phyloP scores from a whole-genome alignment of 2,329 filamentous ascomycete genomes.

The Beauveria sp. region DNA sequence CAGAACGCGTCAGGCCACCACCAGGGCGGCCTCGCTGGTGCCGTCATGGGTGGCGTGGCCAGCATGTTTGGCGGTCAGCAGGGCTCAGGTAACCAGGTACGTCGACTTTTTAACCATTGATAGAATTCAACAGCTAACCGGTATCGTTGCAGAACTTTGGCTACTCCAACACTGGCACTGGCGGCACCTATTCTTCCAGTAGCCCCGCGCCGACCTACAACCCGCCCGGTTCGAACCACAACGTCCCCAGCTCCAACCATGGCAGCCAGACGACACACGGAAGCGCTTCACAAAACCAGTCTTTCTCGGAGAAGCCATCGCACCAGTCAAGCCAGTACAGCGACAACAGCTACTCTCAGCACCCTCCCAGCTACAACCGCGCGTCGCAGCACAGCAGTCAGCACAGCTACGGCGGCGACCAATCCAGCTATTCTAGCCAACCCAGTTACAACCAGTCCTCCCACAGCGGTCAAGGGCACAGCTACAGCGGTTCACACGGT shows the following conservation, averaged over 20 bases:
- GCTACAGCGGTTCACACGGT: not conserved
- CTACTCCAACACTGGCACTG: slow-evolving; percentile 48
- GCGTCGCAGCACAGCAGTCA: not conserved
- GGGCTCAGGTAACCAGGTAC: slow-evolving; percentile 25
- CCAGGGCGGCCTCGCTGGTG: slow-evolving; percentile 42
- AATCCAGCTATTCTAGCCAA: not conserved
- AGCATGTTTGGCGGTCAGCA: slow-evolving; percentile 45
- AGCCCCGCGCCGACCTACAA: slow-evolving; percentile 50
- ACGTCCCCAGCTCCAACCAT: slow-evolving; percentile 17
- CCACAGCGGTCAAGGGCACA: slow-evolving; percentile 2
- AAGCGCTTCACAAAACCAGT: slow-evolving; percentile 16
- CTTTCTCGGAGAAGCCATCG: slow-evolving; percentile 14
- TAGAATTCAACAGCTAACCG: slow-evolving; percentile 17
- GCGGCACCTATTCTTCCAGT: slow-evolving; percentile 52
- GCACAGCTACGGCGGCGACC: not conserved
- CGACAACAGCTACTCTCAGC: slow-evolving; percentile 17
- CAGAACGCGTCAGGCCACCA: slow-evolving; percentile 28
- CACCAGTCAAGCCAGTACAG: slow-evolving; percentile 12
- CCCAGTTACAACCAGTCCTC: not conserved
- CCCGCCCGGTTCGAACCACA: slow-evolving; percentile 22
- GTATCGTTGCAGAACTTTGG: slow-evolving; percentile 49
- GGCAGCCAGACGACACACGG: slow-evolving; percentile 9
- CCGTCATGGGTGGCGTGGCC: slow-evolving; percentile 47
- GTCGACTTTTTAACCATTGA: slow-evolving; percentile 17
- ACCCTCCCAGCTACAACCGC: slow-evolving; percentile 16